Base-by-base conservation (phyloP, 2,329 filamentous ascomycete species). In the Exophiala lecanii-corni region DNA sequence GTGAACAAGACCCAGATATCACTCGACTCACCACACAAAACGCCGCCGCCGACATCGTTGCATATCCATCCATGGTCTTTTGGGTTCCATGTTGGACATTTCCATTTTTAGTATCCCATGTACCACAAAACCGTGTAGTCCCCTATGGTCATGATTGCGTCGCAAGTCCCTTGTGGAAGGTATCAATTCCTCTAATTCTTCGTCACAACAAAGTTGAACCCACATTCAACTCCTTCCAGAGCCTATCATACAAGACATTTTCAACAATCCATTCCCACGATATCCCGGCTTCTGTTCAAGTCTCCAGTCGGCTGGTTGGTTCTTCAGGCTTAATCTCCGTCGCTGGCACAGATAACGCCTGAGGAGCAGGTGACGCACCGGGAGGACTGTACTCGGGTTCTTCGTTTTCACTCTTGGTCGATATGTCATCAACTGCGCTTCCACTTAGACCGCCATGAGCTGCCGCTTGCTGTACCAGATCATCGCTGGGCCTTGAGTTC, bases 141-240 rank as follows among this genome's bases (percentile, higher is more conserved):
- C n/a, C n/a, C n/a, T n/a, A 15, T 49, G 26, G 32, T 51, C 49
- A 44, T 44, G 42, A 39, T 40, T 45, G 49, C 42, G 23, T 51
- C 35, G 41, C 42, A 40, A 43, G 33, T 46, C 36, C 42, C 45
- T 45, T 39, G 49, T 39, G 45, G 44, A 49, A 43, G 45, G 49
- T 45, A 45, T 39, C 42, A 51, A 42, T 40, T 48, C n/a, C n/a
- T n/a, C 41, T 48, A 51, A 45, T 23, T 39, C 36, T 39, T 45
- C 36, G 32, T 47, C 31, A 36, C 32, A 38, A 36, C 42, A 42
- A 40, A 46, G 36, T 20, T 39, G 37, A 39, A 26, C 34, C 5
- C 30, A 13, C n/a, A n/a, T n/a, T n/a, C n/a, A n/a, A n/a, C n/a
- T n/a, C n/a, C n/a, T n/a, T n/a, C n/a, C n/a, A n/a, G n/a, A n/a